Base-by-base conservation (phyloP, 192 early-diverging fungal species). In the Ambispora gerdemannii region DNA sequence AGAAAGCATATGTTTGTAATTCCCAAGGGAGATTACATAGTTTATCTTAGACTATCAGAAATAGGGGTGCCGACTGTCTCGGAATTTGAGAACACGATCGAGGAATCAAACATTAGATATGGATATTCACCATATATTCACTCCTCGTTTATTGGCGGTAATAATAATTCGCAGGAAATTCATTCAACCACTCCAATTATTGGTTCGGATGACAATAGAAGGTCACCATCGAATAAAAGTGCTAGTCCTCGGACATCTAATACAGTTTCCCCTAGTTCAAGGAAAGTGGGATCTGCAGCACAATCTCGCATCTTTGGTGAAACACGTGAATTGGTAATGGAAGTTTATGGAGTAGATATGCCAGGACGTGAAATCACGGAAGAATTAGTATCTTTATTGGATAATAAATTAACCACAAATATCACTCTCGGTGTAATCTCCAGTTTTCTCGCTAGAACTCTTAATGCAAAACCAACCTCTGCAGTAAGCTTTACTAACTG, bases 1-100 rank as follows among this genome's bases (percentile, higher is more conserved):
- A 71, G 91, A 3, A 89, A 84, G 53, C 81, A 88, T 67, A 89
- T 91, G 87, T 89, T 88, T 67, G 88, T 91, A 0, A 83, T 84
- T 62, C 77, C 85, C 17, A 81, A 80, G 11, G 72, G 81, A 3
- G 78, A 80, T 38, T 76, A 75, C 33, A 80, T 88, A 10, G 88
- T 89, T n/a, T 88, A 87, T 38, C 73, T 75, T 51, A 83, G 77
- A 58, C 34, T 86, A n/a, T 78, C 73, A 0, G 84, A 81, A 70
- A 53, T 83, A 51, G 78, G 61, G 27, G 71, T 17, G 4, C 43
- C 38, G 3, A 30, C 63, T 30, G 27, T 49, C 13, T 52, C 36
- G 22, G 62, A 72, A 62, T 38, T 77, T 68, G 58, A 77, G 50
- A 11, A 10, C 7, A 43, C 38, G 15, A 43, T 43, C 15, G 38